phyloP scores from a whole-genome alignment of 1,284 basidiomycete species.

The Leccinum griseonigrum region DNA sequence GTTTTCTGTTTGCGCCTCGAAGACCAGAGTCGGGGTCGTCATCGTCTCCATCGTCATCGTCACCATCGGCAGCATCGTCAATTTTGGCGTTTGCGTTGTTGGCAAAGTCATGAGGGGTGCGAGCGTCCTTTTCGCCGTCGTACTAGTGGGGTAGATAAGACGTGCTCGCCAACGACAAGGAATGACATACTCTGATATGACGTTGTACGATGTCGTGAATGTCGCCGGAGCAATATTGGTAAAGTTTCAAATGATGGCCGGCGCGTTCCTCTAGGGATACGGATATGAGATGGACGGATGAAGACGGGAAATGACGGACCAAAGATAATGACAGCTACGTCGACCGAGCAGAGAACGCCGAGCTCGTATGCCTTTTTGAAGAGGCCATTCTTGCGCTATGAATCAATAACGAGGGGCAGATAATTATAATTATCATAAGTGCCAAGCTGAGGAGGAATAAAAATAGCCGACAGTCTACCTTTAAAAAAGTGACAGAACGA shows the following conservation, averaged over 20 bases:
- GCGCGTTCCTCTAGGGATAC: slow-evolving; percentile 46
- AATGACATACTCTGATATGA: slow-evolving; percentile 42
- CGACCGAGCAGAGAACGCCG: slow-evolving; percentile 66
- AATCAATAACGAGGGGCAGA: slow-evolving; percentile 28
- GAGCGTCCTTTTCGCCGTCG: slow-evolving; percentile 51
- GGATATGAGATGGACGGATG: slow-evolving; percentile 1
- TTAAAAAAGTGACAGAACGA: slow-evolving; percentile 87
- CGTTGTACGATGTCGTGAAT: slow-evolving; percentile 51
- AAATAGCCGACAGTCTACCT: slow-evolving; percentile 60
- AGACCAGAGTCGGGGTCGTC: slow-evolving; percentile 29
- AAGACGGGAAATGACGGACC: slow-evolving; percentile 35
- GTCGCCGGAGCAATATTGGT: slow-evolving; percentile 60
- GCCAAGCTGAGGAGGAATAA: slow-evolving; percentile 46
- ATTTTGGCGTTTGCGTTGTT: slow-evolving; percentile 35
- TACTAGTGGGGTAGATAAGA: slow-evolving; percentile 36
- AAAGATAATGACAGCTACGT: slow-evolving; percentile 61
- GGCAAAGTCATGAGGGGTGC: slow-evolving; percentile 46
- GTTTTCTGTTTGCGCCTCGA: slow-evolving; percentile 24
- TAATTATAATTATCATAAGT: slow-evolving; percentile 34
- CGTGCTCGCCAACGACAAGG: background rate
- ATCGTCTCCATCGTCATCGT: slow-evolving; percentile 40
- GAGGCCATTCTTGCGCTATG: slow-evolving; percentile 79
- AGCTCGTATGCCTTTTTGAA: slow-evolving; percentile 93
- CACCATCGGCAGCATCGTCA: slow-evolving; percentile 41
- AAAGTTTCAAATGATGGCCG: slow-evolving; percentile 57